Conservation (phyloP, 202 grass and related monocot genomes). For the Panicum hallii region DNA sequence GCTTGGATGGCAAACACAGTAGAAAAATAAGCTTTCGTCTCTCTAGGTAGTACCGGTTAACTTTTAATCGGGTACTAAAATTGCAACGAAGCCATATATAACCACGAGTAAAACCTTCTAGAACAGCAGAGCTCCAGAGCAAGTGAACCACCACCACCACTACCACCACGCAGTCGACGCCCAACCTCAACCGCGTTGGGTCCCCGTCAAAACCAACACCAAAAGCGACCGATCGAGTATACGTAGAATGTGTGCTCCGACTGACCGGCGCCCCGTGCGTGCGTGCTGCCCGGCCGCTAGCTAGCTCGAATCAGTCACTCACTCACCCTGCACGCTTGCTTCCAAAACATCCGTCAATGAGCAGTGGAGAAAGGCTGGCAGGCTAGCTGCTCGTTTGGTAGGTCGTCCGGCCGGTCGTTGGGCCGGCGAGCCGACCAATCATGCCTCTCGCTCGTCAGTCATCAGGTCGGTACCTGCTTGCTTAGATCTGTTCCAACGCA, state of each 20-base stretch:
- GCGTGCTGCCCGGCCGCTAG: neutral
- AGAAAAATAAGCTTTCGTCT: too few relatives aligned
- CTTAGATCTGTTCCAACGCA: neutral
- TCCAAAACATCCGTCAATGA: slow-evolving; percentile 39
- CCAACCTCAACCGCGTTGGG: neutral
- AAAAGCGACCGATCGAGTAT: neutral
- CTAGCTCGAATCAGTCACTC: neutral
- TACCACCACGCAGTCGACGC: neutral
- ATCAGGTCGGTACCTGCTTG: neutral
- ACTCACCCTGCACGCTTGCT: neutral
- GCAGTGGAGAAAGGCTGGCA: neutral
- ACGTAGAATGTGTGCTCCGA: neutral
- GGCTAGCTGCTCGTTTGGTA: slow-evolving; percentile 4
- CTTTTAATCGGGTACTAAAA: too few relatives aligned
- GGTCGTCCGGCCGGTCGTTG: slow-evolving; percentile 12
- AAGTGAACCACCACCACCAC: neutral
- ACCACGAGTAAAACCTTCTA: neutral
- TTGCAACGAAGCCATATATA: too few relatives aligned
- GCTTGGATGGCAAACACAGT: too few relatives aligned
- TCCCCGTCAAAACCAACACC: neutral
- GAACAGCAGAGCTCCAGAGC: neutral
- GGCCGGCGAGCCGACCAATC: slow-evolving; percentile 4
- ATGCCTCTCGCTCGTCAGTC: neutral
- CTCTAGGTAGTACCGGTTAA: too few relatives aligned
- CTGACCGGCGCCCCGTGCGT: neutral